Evolutionary conservation across 2,329 filamentous ascomycete genomes (phyloP).

Genomic region (Pseudogymnoascus sp.): DNA sequence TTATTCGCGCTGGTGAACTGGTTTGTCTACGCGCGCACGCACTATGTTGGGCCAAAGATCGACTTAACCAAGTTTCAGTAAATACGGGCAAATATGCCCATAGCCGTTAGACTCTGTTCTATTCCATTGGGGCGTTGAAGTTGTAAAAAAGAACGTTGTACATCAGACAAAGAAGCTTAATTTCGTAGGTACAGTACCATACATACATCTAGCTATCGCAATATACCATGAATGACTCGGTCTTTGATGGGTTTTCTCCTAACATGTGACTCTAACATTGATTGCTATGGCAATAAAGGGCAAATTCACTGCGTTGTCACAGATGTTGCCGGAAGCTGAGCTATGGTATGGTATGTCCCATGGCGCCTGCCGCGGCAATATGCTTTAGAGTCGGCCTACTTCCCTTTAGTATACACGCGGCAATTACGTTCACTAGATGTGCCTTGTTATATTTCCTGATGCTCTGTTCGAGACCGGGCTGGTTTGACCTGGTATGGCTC

Average conservation of each 20-base stretch:
- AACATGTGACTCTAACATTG: background rate
- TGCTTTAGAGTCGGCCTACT: background rate
- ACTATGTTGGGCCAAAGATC: background rate
- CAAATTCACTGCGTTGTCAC: background rate
- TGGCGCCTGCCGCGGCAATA: background rate
- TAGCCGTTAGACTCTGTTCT: background rate
- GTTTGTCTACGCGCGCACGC: background rate
- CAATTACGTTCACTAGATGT: background rate
- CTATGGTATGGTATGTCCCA: background rate
- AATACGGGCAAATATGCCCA: background rate
- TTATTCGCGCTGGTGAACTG: constrained; percentile 2
- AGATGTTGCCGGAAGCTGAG: background rate
- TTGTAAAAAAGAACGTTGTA: background rate
- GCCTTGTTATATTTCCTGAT: background rate
- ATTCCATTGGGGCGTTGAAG: background rate
- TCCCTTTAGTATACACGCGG: background rate
- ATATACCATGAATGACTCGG: background rate
- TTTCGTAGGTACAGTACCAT: background rate
- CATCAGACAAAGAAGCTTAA: background rate
- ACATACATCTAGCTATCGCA: background rate
- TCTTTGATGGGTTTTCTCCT: background rate
- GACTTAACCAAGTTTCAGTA: background rate
- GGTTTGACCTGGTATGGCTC: too few species aligned
- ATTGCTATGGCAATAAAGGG: background rate
- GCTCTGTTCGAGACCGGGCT: background rate